These are phyloP conservation scores for Smallanthus sonchifolius DNA, from an alignment of 129 eudicot genomes.

Conservation along the genomic window DNA sequence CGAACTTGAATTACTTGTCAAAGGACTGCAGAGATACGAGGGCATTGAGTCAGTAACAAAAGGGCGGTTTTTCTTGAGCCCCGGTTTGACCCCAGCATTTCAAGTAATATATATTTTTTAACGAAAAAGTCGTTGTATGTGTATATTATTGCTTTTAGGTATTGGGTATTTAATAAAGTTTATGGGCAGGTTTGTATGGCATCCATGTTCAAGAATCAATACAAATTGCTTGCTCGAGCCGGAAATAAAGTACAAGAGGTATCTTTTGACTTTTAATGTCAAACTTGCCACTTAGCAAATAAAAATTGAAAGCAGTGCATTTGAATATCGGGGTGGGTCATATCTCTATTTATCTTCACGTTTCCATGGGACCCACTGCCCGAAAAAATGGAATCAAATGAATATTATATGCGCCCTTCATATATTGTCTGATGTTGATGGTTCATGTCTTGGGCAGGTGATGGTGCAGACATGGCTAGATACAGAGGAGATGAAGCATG, in stretches of 20 bases:
- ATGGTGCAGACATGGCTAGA: slow-evolving; percentile 60
- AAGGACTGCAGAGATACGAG: slow-evolving; percentile 55
- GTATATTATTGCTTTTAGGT: not conserved
- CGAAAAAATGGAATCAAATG: not conserved
- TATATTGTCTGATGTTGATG: not conserved
- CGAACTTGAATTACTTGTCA: slow-evolving; percentile 63
- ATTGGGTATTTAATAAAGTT: not conserved
- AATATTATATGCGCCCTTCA: not conserved
- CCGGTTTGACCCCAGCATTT: slow-evolving; percentile 77
- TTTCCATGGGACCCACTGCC: not conserved
- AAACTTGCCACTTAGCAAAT: not conserved
- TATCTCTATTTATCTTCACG: not conserved
- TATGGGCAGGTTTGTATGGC: slow-evolving; percentile 81
- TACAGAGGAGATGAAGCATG: slow-evolving; percentile 75
- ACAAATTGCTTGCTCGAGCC: slow-evolving; percentile 85
- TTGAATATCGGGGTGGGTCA: not conserved
- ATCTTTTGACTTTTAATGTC: slow-evolving; percentile 11
- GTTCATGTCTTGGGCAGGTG: slow-evolving; percentile 44
- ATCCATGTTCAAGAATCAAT: slow-evolving; percentile 76
- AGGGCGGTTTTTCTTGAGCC: slow-evolving; percentile 82
- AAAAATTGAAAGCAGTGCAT: not conserved
- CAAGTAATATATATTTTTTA: slow-evolving; percentile 41
- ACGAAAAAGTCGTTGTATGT: not conserved
- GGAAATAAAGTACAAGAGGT: slow-evolving; percentile 94
- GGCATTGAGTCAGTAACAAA: slow-evolving; percentile 74